phyloP scores from a whole-genome alignment of 306 rosid genomes.

The Acmispon strigosus region DNA sequence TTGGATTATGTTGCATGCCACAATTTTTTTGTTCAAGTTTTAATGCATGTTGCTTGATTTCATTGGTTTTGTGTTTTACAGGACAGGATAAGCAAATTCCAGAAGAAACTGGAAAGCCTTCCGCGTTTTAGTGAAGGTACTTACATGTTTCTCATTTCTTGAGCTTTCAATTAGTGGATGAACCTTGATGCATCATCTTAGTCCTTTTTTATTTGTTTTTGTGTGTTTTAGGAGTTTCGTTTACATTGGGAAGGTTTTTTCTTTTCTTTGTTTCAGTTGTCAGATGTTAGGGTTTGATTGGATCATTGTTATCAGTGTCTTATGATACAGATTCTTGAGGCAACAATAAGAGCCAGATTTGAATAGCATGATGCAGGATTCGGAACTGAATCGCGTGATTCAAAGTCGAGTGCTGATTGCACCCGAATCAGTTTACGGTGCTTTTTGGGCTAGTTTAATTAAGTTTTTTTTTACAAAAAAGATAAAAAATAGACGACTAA shows the following conservation, averaged over 20 bases:
- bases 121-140: slow-evolving; percentile 64
- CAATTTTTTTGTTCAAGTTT: slow-evolving; percentile 4
- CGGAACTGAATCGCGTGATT: too few relatives aligned
- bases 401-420: too few relatives aligned
- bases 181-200: not conserved
- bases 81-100: slow-evolving; percentile 64
- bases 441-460: too few relatives aligned
- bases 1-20: not conserved
- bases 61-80: slow-evolving; percentile 13
- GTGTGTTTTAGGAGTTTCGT: slow-evolving; percentile 3
- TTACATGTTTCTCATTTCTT: not conserved
- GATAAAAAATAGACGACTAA: too few relatives aligned
- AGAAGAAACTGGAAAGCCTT: slow-evolving; percentile 53
- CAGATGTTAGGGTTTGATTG: slow-evolving; percentile 7
- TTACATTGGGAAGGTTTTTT: slow-evolving; percentile 4
- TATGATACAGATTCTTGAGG: too few relatives aligned
- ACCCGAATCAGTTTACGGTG: too few relatives aligned
- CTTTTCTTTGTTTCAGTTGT: not conserved
- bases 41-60: not conserved
- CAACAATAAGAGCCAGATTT: too few relatives aligned
- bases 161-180: not conserved
- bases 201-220: not conserved
- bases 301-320: too few relatives aligned
- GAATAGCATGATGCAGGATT: too few relatives aligned
- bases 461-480: too few relatives aligned